Evolutionary conservation across 2,329 filamentous ascomycete species (phyloP).

Genomic region (Trichoderma aggressivum): DNA sequence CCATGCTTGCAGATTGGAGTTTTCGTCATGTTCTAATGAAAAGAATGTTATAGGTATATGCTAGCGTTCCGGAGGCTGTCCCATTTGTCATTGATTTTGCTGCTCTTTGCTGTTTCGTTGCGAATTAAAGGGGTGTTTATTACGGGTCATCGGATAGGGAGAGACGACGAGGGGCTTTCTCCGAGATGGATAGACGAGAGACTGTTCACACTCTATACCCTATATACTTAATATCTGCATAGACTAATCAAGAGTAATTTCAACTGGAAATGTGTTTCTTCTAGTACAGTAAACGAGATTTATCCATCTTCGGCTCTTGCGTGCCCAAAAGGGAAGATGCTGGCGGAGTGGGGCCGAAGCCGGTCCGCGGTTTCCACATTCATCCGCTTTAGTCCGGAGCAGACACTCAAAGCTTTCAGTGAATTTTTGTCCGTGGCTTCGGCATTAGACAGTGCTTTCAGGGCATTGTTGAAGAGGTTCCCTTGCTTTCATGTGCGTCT

Average conservation of each 20-base stretch:
- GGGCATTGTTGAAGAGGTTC: neutral
- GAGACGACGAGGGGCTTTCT: neutral
- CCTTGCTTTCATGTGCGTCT: neutral
- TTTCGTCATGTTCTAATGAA: neutral
- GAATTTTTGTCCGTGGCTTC: neutral
- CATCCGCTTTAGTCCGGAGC: neutral
- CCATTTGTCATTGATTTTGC: neutral
- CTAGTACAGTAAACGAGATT: neutral
- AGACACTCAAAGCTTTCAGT: neutral
- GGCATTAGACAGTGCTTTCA: neutral
- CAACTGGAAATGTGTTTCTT: neutral
- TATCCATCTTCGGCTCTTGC: neutral
- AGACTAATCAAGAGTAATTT: neutral
- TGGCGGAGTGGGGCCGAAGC: neutral
- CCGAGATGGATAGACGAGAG: neutral
- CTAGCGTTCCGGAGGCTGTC: neutral
- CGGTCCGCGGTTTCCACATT: neutral
- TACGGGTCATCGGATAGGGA: neutral
- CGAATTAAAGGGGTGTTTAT: neutral
- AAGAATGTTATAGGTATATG: neutral
- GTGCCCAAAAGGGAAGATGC: neutral
- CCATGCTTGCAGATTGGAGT: neutral
- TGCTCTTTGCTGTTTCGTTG: neutral
- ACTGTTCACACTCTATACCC: neutral
- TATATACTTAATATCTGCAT: neutral